Evolutionary conservation across 257 asterid genomes (phyloP), one percentile per base, ranked within the genome.

Genomic region (Primulina tabacum): DNA sequence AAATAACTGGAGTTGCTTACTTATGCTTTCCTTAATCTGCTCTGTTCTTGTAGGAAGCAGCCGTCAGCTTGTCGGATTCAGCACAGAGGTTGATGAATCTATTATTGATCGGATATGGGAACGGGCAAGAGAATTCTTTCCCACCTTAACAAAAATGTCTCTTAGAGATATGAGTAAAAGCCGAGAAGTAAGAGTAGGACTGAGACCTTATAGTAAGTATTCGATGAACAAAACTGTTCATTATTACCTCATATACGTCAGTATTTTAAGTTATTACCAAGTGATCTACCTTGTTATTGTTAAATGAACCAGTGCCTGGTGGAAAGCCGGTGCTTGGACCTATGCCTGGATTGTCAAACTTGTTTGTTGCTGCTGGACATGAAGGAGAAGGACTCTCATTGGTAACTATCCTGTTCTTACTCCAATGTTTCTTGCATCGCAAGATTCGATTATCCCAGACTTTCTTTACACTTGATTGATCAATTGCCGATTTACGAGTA

Each of bases 301-400:
- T 58, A 29, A 64, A 68, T 74, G 20, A 61, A 76, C 55, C 74
- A 90, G 98, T 87, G 91, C 86, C 97, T 17, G 85, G 85, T 64
- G 97, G 96, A 65, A 93, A 86, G 76, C 99, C 99, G 32, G 86
- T 85, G 77, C 89, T 90, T 70, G 92, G 92, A 61, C 81, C 84
- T 14, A 92, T 93, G 71, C 94, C 97, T 65, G 89, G 92, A 69
- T 72, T 81, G 53, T 74, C 95, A 2, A 93, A 89, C 70, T 78
- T 87, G 60, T 86, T 81, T 43, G 38, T 89, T 76, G 96, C 96
- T 17, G 90, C 92, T 35, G 99, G 97, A n/a, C 99, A 93, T 71
- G 99, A 93, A 85, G 99, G 99, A 72, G 97, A 90, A 89, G 97
- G 99, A 56, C 90, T 93, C 65, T 76, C 96, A 8, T 73, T 90